Conservation (phyloP, 2,329 filamentous ascomycete species). For the Tolypocladium endophyticum region DNA sequence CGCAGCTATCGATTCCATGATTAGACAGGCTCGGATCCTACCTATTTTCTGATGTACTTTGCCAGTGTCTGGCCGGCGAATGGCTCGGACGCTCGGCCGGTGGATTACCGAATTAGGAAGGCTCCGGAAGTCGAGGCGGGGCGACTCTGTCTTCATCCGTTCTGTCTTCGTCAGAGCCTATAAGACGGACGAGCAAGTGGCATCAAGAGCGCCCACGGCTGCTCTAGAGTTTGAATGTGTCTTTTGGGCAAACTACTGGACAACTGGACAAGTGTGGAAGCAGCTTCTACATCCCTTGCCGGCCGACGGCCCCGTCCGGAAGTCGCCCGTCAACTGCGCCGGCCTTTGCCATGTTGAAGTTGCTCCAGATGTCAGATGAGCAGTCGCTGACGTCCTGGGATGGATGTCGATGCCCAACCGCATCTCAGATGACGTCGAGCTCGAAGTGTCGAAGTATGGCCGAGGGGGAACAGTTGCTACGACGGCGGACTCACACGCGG, state of each 20-base stretch:
- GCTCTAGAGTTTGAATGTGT: neutral
- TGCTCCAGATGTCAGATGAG: no score
- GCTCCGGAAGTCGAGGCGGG: neutral
- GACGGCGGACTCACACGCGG: no score
- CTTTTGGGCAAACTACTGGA: no score
- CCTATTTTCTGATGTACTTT: no score
- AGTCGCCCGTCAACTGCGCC: neutral
- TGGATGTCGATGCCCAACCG: no score
- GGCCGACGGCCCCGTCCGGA: neutral
- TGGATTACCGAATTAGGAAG: neutral
- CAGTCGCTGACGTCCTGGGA: no score
- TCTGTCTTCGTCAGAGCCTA: neutral
- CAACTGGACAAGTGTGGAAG: neutral
- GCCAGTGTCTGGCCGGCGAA: neutral
- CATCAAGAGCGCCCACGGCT: no score
- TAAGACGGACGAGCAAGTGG: neutral
- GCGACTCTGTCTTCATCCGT: neutral
- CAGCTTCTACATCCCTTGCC: neutral
- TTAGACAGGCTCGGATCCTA: no score
- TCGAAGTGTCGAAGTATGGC: no score
- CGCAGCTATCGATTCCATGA: no score
- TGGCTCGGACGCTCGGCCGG: neutral
- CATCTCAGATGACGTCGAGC: no score
- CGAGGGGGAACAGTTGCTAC: no score
- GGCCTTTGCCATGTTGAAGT: neutral